Conservation (phyloP, 1,139 yeast species). For the Zygosaccharomyces pseudobailii region DNA sequence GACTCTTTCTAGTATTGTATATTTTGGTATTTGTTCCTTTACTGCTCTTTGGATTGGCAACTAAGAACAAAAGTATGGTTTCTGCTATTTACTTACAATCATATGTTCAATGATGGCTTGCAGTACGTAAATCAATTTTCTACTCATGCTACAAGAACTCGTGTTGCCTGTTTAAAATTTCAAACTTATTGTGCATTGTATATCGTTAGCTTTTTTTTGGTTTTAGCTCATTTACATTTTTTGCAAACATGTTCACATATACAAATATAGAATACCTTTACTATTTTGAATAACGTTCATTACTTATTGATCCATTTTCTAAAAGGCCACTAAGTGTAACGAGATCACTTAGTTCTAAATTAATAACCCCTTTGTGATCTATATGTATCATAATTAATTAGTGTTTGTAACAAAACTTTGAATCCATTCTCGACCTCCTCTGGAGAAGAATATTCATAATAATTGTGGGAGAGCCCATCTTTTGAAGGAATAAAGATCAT, state of each 20-base stretch:
- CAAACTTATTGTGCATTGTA: not conserved
- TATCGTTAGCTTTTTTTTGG: not conserved
- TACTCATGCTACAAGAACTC: not conserved
- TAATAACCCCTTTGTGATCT: slow-evolving; percentile 2
- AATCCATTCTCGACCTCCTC: slow-evolving; percentile 57
- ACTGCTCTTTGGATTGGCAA: not conserved
- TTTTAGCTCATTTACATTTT: not conserved
- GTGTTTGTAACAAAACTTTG: slow-evolving; percentile 51
- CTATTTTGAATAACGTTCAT: not conserved
- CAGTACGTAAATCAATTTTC: not conserved
- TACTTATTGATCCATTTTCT: no score
- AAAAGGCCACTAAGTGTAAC: no score
- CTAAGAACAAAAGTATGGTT: not conserved
- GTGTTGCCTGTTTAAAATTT: not conserved
- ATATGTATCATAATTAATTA: slow-evolving; percentile 46
- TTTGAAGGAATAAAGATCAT: slow-evolving; percentile 69
- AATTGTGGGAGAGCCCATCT: slow-evolving; percentile 64
- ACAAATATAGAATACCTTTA: not conserved
- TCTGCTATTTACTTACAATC: not conserved
- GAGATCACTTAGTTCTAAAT: no score
- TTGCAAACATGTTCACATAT: not conserved
- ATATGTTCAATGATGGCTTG: not conserved
- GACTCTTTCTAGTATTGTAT: not conserved
- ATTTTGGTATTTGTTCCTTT: not conserved
- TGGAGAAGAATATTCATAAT: slow-evolving; percentile 57